Evolutionary conservation across 1,284 basidiomycete genomes (phyloP).

Genomic region (Pascua sp.): DNA sequence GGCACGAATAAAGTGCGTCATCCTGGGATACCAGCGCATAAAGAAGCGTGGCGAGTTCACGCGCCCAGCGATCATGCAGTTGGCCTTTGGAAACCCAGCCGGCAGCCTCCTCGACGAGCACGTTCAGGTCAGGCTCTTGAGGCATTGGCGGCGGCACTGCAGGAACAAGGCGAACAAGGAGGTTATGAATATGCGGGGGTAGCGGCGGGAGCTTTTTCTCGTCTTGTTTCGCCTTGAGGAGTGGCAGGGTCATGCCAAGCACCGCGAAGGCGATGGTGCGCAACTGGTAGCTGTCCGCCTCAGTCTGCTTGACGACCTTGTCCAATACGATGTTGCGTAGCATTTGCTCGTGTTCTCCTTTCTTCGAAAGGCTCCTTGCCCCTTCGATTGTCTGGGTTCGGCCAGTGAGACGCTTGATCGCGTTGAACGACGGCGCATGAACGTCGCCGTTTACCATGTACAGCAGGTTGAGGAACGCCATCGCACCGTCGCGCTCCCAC

Average conservation of each 20-base stretch:
- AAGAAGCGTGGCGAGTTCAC: slow-evolving; percentile 60
- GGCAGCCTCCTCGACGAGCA: slow-evolving; percentile 2
- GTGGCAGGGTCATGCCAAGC: slow-evolving; percentile 10
- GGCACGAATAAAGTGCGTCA: slow-evolving; percentile 66
- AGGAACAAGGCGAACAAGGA: slow-evolving; percentile 7
- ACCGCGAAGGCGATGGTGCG: slow-evolving; percentile 21
- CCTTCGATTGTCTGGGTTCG: slow-evolving; percentile 2
- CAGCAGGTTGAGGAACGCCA: slow-evolving; percentile 71
- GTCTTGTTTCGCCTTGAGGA: slow-evolving; percentile 5
- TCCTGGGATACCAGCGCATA: slow-evolving; percentile 58
- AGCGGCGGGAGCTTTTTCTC: neutral
- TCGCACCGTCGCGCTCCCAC: slow-evolving; percentile 62
- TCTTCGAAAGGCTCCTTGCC: neutral
- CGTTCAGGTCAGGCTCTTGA: neutral
- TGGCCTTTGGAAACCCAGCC: slow-evolving; percentile 20
- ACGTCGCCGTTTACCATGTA: slow-evolving; percentile 40
- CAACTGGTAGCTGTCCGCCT: slow-evolving; percentile 15
- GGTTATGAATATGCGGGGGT: slow-evolving; percentile 4
- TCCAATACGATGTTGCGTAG: slow-evolving; percentile 13
- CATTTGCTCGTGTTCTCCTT: neutral
- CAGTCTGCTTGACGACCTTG: slow-evolving; percentile 14
- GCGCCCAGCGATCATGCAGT: slow-evolving; percentile 58
- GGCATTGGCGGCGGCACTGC: neutral
- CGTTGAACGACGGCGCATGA: slow-evolving; percentile 51
- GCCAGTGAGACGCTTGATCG: slow-evolving; percentile 18